These are phyloP conservation scores for Liquidambar formosana DNA, from an alignment of 164 flowering plant species.

Conservation along the genomic window DNA sequence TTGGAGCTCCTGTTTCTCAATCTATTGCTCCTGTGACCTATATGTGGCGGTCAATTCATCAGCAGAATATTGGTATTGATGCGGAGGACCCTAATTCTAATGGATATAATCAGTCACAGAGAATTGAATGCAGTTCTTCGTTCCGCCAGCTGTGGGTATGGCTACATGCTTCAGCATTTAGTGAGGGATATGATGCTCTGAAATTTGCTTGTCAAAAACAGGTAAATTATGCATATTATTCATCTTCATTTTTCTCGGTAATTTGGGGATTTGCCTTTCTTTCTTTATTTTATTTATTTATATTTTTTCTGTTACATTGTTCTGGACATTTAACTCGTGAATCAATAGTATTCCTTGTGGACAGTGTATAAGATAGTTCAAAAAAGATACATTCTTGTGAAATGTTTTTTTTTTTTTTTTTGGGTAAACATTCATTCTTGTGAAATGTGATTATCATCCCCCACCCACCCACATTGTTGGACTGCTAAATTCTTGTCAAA, in stretches of 20 bases:
- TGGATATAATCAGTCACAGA: slow-evolving; percentile 12
- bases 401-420: too few relatives aligned
- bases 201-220: slow-evolving; percentile 55
- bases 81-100: slow-evolving; percentile 9
- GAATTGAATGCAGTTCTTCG: slow-evolving; percentile 16
- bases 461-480: too few relatives aligned
- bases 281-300: too few relatives aligned
- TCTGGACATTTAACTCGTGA: too few relatives aligned
- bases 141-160: slow-evolving; percentile 78
- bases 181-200: slow-evolving; percentile 71
- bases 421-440: too few relatives aligned
- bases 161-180: slow-evolving; percentile 78
- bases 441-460: too few relatives aligned
- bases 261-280: too few relatives aligned
- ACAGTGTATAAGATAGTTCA: too few relatives aligned
- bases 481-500: too few relatives aligned
- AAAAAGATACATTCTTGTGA: too few relatives aligned
- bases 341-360: too few relatives aligned
- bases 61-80: slow-evolving; percentile 15
- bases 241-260: not conserved
- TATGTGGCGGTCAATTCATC: slow-evolving; percentile 73
- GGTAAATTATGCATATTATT: slow-evolving; percentile 30
- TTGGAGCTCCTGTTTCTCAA: slow-evolving; percentile 45
- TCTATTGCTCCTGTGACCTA: slow-evolving; percentile 81
- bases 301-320: too few relatives aligned